A percentile compares a stretch with the other conserved stretches of the same genome.
phyloP scores from a whole-genome alignment of 805 yeast species.

The Kluyveromyces aestuarii region DNA sequence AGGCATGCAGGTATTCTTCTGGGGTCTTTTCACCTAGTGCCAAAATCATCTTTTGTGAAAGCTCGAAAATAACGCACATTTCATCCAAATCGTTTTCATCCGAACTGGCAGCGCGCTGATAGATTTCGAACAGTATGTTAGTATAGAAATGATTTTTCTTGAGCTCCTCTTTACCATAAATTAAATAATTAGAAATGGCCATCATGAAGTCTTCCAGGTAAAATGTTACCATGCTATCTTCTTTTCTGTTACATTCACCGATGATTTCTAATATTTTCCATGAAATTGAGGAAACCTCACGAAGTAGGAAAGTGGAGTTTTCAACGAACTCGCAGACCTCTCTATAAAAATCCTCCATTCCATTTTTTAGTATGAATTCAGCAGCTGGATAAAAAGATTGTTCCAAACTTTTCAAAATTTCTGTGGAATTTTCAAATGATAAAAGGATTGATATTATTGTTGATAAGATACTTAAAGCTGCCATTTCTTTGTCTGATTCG shows the following conservation, averaged over 20 bases:
- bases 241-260: constrained; percentile 24
- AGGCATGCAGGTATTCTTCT: constrained; percentile 35
- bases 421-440: constrained; percentile 73
- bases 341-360: constrained; percentile 62
- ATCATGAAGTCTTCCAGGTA: constrained; percentile 71
- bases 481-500: constrained; percentile 62
- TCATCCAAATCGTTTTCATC: constrained; percentile 44
- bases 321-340: constrained; percentile 73
- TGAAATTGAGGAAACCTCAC: constrained; percentile 55
- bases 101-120: constrained; percentile 31
- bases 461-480: constrained; percentile 72
- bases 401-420: constrained; percentile 55
- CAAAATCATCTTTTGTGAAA: constrained; percentile 56
- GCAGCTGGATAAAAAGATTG: constrained; percentile 63
- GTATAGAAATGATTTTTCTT: constrained; percentile 38
- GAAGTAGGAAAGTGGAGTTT: constrained; percentile 51
- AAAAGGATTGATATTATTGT: constrained; percentile 75
- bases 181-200: constrained; percentile 63
- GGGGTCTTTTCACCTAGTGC: constrained; percentile 41
- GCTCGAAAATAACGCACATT: constrained; percentile 46
- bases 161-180: constrained; percentile 46
- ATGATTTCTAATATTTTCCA: constrained; percentile 64
- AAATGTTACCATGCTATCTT: constrained; percentile 46
- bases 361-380: constrained; percentile 53
- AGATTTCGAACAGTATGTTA: constrained; percentile 42